These are phyloP conservation scores for Entonaema liquescens DNA, from an alignment of 495 filamentous ascomycete genomes.

Conservation along the genomic window DNA sequence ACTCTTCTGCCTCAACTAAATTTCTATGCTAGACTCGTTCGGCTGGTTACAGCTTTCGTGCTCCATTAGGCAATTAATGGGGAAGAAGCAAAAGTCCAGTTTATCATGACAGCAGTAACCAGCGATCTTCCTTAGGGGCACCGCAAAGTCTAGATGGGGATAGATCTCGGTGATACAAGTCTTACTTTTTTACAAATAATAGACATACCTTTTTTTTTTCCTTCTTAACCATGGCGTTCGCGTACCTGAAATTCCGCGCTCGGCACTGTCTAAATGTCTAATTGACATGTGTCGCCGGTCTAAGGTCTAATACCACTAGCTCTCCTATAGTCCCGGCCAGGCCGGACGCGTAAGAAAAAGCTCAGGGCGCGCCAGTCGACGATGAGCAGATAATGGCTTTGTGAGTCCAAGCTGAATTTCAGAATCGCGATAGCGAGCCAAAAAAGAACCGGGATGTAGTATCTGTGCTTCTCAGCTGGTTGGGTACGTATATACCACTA, in stretches of 20 bases:
- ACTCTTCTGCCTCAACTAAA: conserved; percentile 23
- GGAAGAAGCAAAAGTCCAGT: conserved; percentile 24
- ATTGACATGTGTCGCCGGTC: conserved; percentile 20
- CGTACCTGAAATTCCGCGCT: conserved; percentile 21
- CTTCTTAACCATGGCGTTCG: conserved; percentile 24
- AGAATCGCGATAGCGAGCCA: conserved; percentile 14
- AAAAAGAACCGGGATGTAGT: conserved; percentile 20
- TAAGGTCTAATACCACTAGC: conserved; percentile 27
- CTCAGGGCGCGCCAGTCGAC: conserved; percentile 10
- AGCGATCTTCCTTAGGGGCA: conserved; percentile 28
- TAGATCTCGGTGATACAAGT: background rate
- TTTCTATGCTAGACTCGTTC: conserved; percentile 31
- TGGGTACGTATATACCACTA: too few relatives aligned
- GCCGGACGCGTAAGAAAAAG: conserved; percentile 28
- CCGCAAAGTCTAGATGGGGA: conserved; percentile 13
- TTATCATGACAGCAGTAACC: conserved; percentile 24
- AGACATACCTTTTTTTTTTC: background rate
- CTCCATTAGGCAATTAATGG: conserved; percentile 32
- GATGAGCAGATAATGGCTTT: conserved; percentile 15
- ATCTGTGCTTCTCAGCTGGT: conserved; percentile 29
- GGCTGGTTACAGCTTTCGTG: conserved; percentile 17
- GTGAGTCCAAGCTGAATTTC: conserved; percentile 19
- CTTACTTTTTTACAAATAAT: conserved; percentile 1
- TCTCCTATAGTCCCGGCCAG: conserved; percentile 22
- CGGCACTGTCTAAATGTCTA: conserved; percentile 24